A percentile compares a stretch with the other conserved stretches of the same genome.
Conservation (phyloP, 306 rosid species). For the Castanea sativa region DNA sequence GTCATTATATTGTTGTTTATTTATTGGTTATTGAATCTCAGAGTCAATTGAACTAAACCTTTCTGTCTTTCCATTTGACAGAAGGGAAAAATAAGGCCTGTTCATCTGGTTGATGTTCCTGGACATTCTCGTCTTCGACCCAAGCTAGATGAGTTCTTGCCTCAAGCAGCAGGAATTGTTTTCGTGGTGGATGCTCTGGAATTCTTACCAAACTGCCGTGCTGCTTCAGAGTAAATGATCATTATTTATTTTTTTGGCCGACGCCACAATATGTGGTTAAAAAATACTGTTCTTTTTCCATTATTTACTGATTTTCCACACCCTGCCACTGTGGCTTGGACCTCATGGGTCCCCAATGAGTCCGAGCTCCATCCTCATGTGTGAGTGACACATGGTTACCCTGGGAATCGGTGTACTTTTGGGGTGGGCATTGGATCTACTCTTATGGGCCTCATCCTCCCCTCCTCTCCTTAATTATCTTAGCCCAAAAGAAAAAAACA, state of each 20-base stretch:
- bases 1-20: slow-evolving; percentile 3
- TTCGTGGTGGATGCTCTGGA: slow-evolving; percentile 91
- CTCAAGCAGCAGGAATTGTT: slow-evolving; percentile 79
- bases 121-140: slow-evolving; percentile 95
- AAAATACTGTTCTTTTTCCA: not conserved
- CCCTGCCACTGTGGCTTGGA: not conserved
- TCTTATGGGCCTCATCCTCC: too few species aligned
- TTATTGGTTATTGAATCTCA: slow-evolving; percentile 2
- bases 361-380: not conserved
- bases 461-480: too few species aligned
- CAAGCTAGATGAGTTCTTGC: slow-evolving; percentile 82
- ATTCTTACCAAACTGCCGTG: slow-evolving; percentile 74
- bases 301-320: not conserved
- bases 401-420: too few species aligned
- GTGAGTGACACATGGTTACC: not conserved
- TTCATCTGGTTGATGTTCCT: slow-evolving; percentile 86
- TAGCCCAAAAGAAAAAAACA: too few species aligned
- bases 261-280: slow-evolving; percentile 1
- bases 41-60: slow-evolving; percentile 5
- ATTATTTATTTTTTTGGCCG: not conserved
- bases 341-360: not conserved
- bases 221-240: slow-evolving; percentile 81
- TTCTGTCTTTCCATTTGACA: slow-evolving; percentile 27
- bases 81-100: slow-evolving; percentile 76
- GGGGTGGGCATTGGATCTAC: too few species aligned